These are phyloP conservation scores for Lycium ferocissimum DNA, from an alignment of 257 asterid species.

Conservation along the genomic window DNA sequence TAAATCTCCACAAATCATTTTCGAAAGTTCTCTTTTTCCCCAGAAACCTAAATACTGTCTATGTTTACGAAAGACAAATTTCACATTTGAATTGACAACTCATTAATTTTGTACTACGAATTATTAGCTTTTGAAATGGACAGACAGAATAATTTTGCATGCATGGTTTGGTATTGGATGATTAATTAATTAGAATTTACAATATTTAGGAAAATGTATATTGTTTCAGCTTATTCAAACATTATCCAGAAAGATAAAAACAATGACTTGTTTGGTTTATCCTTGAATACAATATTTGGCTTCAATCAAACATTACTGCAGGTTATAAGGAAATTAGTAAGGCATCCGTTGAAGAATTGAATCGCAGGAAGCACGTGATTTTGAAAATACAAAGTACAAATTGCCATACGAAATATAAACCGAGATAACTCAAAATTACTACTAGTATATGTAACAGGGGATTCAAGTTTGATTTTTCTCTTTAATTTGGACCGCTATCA, in stretches of 20 bases:
- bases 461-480: neutral
- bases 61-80: neutral
- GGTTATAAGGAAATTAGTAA: neutral
- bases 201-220: neutral
- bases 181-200: neutral
- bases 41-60: neutral
- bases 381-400: neutral
- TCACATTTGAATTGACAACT: too few species aligned
- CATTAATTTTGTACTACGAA: too few species aligned
- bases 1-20: neutral
- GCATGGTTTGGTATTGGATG: neutral
- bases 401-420: neutral
- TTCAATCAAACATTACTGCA: neutral
- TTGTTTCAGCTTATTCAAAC: neutral
- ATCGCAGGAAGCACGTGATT: neutral
- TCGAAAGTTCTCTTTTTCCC: neutral
- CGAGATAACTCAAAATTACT: too few species aligned
- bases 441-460: too few species aligned
- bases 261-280: neutral
- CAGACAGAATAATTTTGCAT: too few species aligned
- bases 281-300: neutral
- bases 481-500: neutral
- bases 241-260: neutral
- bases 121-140: too few species aligned
- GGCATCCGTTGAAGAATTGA: neutral